These are phyloP conservation scores for Penicillium longicatenatum DNA, from an alignment of 495 filamentous ascomycete species.

Conservation along the genomic window DNA sequence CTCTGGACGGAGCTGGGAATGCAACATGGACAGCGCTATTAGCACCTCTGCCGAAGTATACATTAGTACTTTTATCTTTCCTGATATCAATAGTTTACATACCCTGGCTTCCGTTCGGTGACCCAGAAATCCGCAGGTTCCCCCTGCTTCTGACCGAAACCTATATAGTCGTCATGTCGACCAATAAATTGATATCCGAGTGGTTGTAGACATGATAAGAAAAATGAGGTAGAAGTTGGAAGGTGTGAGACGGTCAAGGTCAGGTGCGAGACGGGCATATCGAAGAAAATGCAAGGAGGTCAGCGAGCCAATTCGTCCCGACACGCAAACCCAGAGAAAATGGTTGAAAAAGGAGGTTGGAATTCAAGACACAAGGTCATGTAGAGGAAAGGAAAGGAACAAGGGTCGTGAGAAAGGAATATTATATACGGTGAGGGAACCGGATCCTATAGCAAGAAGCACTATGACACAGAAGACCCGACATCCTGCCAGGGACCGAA, in stretches of 20 bases:
- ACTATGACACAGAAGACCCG: constrained; percentile 23
- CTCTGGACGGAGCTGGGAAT: constrained; percentile 55
- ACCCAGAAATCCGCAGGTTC: constrained; percentile 61
- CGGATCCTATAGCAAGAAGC: constrained; percentile 18
- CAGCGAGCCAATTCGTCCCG: not conserved
- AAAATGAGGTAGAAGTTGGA: constrained; percentile 77
- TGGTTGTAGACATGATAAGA: constrained; percentile 71
- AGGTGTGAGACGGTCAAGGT: constrained; percentile 72
- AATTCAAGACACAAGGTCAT: constrained; percentile 11
- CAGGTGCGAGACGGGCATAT: constrained; percentile 61
- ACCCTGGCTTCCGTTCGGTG: constrained; percentile 57
- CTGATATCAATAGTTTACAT: constrained; percentile 19
- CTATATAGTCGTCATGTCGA: constrained; percentile 54
- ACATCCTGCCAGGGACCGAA: constrained; percentile 9
- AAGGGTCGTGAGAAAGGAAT: constrained; percentile 1
- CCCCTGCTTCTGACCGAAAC: constrained; percentile 55
- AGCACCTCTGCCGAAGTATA: constrained; percentile 37
- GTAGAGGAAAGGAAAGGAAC: constrained; percentile 5
- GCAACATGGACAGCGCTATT: constrained; percentile 58
- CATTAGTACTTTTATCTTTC: constrained; percentile 15
- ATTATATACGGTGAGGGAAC: constrained; percentile 29
- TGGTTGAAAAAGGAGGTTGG: not conserved
- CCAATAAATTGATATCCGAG: constrained; percentile 72
- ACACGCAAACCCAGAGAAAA: not conserved
- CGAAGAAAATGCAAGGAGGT: constrained; percentile 16